Conservation (phyloP, 192 early-diverging fungal genomes). For the Martensiomyces pterosporus region DNA sequence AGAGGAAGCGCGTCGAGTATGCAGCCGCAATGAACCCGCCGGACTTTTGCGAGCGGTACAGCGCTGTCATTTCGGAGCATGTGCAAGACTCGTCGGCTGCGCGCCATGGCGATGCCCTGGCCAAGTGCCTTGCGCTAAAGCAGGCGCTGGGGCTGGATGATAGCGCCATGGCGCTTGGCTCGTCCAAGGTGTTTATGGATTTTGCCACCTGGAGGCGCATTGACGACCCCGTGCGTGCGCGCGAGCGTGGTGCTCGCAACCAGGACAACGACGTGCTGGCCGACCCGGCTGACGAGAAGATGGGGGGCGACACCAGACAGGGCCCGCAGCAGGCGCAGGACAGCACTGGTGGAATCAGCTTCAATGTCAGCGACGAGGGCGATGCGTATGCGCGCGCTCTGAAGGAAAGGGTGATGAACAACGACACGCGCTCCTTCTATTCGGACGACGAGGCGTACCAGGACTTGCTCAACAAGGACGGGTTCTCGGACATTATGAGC, state of each 20-base stretch:
- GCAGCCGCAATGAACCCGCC: slow-evolving; percentile 65
- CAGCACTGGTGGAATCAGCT: slow-evolving; percentile 17
- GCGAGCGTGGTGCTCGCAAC: slow-evolving; percentile 51
- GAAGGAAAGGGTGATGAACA: slow-evolving; percentile 23
- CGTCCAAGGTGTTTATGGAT: slow-evolving; percentile 57
- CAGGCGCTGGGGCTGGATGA: slow-evolving; percentile 21
- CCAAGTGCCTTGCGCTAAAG: slow-evolving; percentile 24
- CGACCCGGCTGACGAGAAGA: slow-evolving; percentile 28
- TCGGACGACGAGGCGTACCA: slow-evolving; percentile 48
- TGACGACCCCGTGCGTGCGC: slow-evolving; percentile 60
- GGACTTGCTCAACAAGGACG: slow-evolving; percentile 46
- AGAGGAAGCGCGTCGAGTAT: slow-evolving; percentile 62
- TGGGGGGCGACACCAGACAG: slow-evolving; percentile 17
- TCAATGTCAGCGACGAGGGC: slow-evolving; percentile 20
- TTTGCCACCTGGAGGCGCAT: slow-evolving; percentile 62
- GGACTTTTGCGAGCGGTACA: slow-evolving; percentile 79
- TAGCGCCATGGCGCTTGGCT: slow-evolving; percentile 36
- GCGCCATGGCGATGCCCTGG: slow-evolving; percentile 8
- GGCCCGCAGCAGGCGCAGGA: slow-evolving; percentile 3
- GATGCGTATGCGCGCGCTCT: slow-evolving; percentile 26
- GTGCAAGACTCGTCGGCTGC: slow-evolving; percentile 4
- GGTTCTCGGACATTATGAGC: slow-evolving; percentile 43
- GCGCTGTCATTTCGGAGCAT: slow-evolving; percentile 37
- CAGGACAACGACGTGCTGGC: slow-evolving; percentile 19
- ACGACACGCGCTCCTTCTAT: slow-evolving; percentile 50